phyloP scores from a whole-genome alignment of 352 stramenopile genomes.

The Phytophthora citrophthora region DNA sequence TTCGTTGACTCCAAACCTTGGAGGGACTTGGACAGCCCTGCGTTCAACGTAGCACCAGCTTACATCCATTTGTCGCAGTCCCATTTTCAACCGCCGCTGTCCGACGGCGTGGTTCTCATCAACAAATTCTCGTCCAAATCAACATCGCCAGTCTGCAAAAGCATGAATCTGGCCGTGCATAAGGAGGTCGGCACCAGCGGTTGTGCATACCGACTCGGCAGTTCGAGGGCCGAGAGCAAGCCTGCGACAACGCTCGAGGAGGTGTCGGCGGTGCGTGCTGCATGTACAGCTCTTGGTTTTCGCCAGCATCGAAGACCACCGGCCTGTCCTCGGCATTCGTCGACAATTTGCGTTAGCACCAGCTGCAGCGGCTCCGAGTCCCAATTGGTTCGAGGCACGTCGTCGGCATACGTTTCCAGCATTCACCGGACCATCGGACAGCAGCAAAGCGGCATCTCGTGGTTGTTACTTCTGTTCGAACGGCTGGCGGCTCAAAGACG shows the following conservation, averaged over 20 bases:
- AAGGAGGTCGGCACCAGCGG: conserved; percentile 1
- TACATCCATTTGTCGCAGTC: conserved; percentile 11
- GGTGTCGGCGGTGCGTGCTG: conserved; percentile 4
- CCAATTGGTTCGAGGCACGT: conserved; percentile 27
- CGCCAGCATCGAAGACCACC: conserved; percentile 14
- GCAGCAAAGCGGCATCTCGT: conserved; percentile 3
- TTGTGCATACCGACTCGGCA: not conserved
- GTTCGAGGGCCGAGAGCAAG: not conserved
- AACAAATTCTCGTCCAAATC: not conserved
- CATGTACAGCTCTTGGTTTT: conserved; percentile 18
- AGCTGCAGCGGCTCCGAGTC: conserved; percentile 2
- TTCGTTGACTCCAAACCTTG: too few species aligned
- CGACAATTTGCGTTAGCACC: conserved; percentile 24
- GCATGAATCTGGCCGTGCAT: conserved; percentile 26
- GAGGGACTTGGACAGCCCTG: not conserved
- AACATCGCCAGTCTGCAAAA: not conserved
- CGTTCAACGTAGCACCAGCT: not conserved
- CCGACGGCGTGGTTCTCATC: conserved; percentile 19
- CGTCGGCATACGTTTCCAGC: conserved; percentile 3
- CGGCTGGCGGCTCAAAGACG: conserved; percentile 18
- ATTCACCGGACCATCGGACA: conserved; percentile 6
- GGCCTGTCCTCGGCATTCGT: conserved; percentile 21
- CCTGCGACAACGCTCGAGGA: conserved; percentile 8
- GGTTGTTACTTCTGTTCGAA: conserved; percentile 21
- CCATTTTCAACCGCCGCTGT: conserved; percentile 8